A percentile compares a stretch with the other conserved stretches of the same genome.
Evolutionary conservation across 208 protist genomes (phyloP).

Genomic region (Phytomonas sp.): DNA sequence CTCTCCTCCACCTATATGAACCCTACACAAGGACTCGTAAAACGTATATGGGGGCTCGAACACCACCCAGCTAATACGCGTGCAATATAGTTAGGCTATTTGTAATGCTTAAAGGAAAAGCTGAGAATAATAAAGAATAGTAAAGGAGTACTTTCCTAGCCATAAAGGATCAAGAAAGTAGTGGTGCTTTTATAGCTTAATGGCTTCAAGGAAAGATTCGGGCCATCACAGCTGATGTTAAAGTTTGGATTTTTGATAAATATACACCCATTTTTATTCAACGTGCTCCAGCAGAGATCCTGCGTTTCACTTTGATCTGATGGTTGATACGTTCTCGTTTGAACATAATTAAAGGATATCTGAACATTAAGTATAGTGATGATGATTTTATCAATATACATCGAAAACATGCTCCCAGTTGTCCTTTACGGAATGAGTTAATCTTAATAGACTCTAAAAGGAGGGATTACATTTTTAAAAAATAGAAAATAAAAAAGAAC

Average conservation of each 20-base stretch:
- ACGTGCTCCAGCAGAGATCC: background rate
- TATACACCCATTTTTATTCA: background rate
- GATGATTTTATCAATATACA: background rate
- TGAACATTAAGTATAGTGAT: background rate
- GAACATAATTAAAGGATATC: background rate
- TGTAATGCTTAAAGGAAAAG: background rate
- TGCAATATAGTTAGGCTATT: background rate
- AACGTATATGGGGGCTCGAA: background rate
- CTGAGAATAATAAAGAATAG: slow-evolving; percentile 7
- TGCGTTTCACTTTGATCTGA: background rate
- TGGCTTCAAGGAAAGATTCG: background rate
- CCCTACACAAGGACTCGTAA: background rate
- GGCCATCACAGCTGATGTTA: background rate
- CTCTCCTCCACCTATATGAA: background rate
- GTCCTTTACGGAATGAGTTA: background rate
- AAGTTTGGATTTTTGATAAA: background rate
- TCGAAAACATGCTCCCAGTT: background rate
- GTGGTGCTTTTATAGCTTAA: background rate
- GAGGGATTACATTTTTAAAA: background rate
- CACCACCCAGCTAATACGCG: background rate
- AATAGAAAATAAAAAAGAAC: background rate
- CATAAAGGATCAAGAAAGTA: background rate
- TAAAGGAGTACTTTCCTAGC: slow-evolving; percentile 1
- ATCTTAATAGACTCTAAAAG: background rate
- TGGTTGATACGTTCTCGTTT: background rate